Conservation (phyloP, 352 stramenopile genomes). For the Pythium aristosporum region DNA sequence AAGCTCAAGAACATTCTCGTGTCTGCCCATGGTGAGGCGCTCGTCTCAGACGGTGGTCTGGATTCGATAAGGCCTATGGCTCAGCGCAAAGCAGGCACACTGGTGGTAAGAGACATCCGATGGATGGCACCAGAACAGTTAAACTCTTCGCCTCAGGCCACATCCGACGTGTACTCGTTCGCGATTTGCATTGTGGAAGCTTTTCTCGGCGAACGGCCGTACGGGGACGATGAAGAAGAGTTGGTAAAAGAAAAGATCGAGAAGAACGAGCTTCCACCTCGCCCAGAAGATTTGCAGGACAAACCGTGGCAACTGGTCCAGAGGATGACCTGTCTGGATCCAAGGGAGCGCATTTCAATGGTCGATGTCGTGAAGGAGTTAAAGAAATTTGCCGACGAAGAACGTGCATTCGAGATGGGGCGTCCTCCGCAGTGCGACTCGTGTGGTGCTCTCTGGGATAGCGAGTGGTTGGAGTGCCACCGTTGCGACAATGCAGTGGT, state of each 20-base stretch:
- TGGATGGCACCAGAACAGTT: conserved; percentile 8
- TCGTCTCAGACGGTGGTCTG: conserved; percentile 36
- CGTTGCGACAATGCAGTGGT: too few relatives aligned
- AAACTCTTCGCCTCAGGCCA: neutral
- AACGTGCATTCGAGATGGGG: neutral
- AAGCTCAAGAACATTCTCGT: conserved; percentile 75
- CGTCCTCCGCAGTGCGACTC: neutral
- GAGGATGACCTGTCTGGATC: neutral
- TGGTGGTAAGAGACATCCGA: neutral
- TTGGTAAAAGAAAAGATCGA: neutral
- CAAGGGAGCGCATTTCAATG: neutral
- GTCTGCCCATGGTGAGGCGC: conserved; percentile 21
- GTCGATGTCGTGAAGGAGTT: neutral
- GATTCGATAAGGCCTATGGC: conserved; percentile 4
- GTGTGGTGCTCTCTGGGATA: neutral
- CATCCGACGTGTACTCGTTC: conserved; percentile 10
- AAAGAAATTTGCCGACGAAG: conserved; percentile 2
- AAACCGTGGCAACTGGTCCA: neutral
- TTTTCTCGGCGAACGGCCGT: conserved; percentile 1
- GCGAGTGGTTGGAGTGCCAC: too few relatives aligned
- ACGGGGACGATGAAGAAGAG: neutral
- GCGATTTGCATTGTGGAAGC: conserved; percentile 12
- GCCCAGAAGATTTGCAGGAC: conserved; percentile 1
- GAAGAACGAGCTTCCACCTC: neutral
- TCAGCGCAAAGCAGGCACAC: neutral